Conservation (phyloP, 768 basidiomycete genomes). For the Pleurotus pulmonarius region DNA sequence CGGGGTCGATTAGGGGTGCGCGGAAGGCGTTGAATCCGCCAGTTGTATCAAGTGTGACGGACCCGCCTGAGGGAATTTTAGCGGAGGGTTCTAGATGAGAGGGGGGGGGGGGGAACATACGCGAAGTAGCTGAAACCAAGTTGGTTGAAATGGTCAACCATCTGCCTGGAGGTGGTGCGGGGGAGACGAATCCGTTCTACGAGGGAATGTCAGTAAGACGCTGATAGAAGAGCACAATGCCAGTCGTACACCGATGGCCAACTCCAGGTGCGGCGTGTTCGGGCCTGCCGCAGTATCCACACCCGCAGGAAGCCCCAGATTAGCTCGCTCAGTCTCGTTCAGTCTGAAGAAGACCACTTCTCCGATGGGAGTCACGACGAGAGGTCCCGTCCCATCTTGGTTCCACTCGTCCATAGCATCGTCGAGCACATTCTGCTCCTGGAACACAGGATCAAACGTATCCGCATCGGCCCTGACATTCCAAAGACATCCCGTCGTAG, state of each 20-base stretch:
- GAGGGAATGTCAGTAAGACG: background rate
- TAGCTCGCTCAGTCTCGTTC: background rate
- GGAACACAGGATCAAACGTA: conserved; percentile 11
- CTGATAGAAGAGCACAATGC: background rate
- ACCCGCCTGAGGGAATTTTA: conserved; percentile 16
- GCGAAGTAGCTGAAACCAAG: conserved; percentile 21
- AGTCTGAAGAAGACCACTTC: conserved; percentile 4
- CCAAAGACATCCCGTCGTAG: conserved; percentile 1
- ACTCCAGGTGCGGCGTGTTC: conserved; percentile 30
- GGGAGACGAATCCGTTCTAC: conserved; percentile 9
- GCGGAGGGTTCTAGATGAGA: too few species aligned
- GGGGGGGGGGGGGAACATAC: conserved; percentile 6
- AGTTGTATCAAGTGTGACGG: conserved; percentile 19
- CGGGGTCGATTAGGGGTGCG: conserved; percentile 22
- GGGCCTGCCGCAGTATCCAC: conserved; percentile 33
- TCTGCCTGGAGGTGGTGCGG: conserved; percentile 13
- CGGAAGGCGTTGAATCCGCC: conserved; percentile 24
- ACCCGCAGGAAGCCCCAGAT: conserved; percentile 5
- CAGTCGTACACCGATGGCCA: conserved; percentile 24
- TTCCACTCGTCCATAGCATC: conserved; percentile 15
- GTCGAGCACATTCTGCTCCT: conserved; percentile 8
- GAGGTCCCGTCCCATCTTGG: conserved; percentile 13
- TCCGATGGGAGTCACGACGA: conserved; percentile 8
- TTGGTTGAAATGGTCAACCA: conserved; percentile 12
- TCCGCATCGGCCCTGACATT: conserved; percentile 7